phyloP scores from a whole-genome alignment of 2,329 filamentous ascomycete genomes.

The Diaporthe caulivora region DNA sequence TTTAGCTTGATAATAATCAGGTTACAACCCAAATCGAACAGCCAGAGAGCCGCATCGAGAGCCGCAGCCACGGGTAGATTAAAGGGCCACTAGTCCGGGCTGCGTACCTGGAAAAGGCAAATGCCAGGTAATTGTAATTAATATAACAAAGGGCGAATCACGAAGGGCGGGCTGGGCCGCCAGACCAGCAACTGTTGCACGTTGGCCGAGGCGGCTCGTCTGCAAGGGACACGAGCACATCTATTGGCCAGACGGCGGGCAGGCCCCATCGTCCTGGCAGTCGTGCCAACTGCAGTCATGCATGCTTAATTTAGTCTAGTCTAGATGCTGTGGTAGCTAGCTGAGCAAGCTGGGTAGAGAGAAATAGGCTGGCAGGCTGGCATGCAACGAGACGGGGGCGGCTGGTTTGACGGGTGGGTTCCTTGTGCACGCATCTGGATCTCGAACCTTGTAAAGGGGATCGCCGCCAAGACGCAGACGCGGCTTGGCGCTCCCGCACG shows the following conservation, averaged over 20 bases:
- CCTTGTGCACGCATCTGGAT: background rate
- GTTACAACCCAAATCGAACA: background rate
- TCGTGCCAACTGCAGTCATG: no score
- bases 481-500: constrained; percentile 21
- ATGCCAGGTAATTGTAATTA: no score
- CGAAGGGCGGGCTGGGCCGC: background rate
- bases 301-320: background rate
- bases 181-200: background rate
- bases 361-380: background rate
- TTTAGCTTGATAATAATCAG: no score
- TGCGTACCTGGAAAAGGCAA: background rate
- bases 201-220: background rate
- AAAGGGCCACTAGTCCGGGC: background rate
- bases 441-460: constrained; percentile 20
- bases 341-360: no score
- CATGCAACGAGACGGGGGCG: constrained; percentile 23
- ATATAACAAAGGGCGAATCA: background rate
- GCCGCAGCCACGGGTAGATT: constrained; percentile 10
- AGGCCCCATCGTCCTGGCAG: background rate
- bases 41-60: constrained; percentile 6
- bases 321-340: no score
- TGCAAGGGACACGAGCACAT: constrained; percentile 3
- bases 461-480: constrained; percentile 18
- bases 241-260: background rate
- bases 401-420: background rate